Conservation (phyloP, 768 basidiomycete species). For the Artomyces pyxidatus region DNA sequence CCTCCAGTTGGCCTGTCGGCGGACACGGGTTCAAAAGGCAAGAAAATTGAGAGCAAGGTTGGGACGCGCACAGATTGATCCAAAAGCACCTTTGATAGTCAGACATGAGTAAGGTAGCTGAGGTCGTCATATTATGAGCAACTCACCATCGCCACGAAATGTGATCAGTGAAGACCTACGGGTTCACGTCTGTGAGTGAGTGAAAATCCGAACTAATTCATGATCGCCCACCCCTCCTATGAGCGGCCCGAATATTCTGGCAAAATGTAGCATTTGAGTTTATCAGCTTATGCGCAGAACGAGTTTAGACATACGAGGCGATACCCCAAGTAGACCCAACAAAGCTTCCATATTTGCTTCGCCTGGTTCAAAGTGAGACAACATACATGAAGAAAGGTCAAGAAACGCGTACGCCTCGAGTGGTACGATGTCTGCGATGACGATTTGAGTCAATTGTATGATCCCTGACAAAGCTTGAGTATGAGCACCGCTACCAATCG, state of each 20-base stretch:
- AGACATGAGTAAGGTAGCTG: background rate
- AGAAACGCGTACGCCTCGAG: conserved; percentile 23
- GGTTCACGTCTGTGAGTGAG: too few relatives aligned
- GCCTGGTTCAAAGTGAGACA: too few relatives aligned
- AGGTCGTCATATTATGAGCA: background rate
- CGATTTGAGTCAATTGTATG: conserved; percentile 29
- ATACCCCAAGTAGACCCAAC: conserved; percentile 35
- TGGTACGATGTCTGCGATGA: conserved; percentile 32
- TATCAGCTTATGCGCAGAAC: background rate
- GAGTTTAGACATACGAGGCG: conserved; percentile 25
- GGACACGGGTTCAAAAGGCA: background rate
- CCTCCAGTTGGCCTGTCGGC: conserved; percentile 28
- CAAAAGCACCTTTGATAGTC: conserved; percentile 24
- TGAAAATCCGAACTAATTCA: too few relatives aligned
- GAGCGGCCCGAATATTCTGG: conserved; percentile 36
- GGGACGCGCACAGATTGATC: conserved; percentile 25
- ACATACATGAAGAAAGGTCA: background rate
- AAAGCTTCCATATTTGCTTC: conserved; percentile 32
- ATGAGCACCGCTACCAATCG: background rate
- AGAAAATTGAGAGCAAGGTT: background rate
- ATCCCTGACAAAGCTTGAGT: conserved; percentile 15
- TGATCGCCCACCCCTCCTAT: conserved; percentile 25
- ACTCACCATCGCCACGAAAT: conserved; percentile 34
- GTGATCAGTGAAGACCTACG: conserved; percentile 27
- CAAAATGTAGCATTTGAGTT: background rate